A percentile compares a stretch with the other conserved stretches of the same genome.
These are phyloP conservation scores for Conringia planisiliqua DNA, from an alignment of 345 rosid genomes.

Conservation along the genomic window DNA sequence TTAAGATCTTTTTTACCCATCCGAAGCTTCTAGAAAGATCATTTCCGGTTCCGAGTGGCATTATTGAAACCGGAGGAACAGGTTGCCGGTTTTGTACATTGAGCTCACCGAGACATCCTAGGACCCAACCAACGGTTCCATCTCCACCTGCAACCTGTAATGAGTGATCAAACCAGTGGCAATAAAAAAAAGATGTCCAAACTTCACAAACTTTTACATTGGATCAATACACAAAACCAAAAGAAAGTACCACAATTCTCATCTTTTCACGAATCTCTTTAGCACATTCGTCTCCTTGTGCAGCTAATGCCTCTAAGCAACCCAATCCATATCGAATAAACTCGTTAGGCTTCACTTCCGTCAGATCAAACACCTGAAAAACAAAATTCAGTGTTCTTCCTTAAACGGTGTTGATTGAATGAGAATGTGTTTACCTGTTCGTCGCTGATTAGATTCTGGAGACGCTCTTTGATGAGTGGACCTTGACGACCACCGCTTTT, in stretches of 20 bases:
- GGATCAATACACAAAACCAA: neutral
- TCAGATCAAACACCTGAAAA: constrained; percentile 74
- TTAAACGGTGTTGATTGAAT: neutral
- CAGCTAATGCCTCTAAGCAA: constrained; percentile 72
- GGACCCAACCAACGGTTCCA: constrained; percentile 98
- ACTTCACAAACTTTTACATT: neutral
- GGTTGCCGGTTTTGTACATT: constrained; percentile 49
- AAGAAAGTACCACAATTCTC: constrained; percentile 69
- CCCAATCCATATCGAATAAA: constrained; percentile 79
- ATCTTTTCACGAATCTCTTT: constrained; percentile 71
- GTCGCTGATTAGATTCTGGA: constrained; percentile 65
- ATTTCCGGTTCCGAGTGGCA: constrained; percentile 97
- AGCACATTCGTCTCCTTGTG: constrained; percentile 70
- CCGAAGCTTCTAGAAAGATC: constrained; percentile 93
- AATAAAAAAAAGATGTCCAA: neutral
- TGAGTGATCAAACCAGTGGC: constrained; percentile 9
- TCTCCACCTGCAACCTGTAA: constrained; percentile 99
- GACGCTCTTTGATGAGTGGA: constrained; percentile 61
- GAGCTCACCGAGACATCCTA: constrained; percentile 79
- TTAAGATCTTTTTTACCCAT: constrained; percentile 50
- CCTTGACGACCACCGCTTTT: constrained; percentile 89
- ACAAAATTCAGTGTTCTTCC: neutral
- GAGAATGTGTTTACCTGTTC: constrained; percentile 52
- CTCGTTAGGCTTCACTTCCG: constrained; percentile 75
- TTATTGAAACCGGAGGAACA: constrained; percentile 82